Evolutionary conservation across 192 early-diverging fungal genomes (phyloP).

Genomic region (Gaertneriomyces semiglobifer): DNA sequence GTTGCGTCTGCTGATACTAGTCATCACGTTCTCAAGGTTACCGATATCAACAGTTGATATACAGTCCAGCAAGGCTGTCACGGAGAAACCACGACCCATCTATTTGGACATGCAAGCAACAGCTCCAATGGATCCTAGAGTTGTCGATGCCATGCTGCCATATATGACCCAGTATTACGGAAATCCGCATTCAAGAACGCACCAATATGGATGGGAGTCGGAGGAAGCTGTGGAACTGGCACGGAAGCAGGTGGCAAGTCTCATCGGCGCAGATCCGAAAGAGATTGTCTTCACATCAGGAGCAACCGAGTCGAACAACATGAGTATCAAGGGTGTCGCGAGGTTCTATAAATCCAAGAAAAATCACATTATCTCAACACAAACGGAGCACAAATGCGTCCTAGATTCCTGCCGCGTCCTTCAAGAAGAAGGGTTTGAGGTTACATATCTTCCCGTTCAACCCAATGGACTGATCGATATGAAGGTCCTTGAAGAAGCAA

Average conservation of each 20-base stretch:
- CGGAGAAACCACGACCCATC: conserved; percentile 60
- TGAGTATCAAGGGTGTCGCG: conserved; percentile 90
- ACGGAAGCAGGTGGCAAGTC: conserved; percentile 77
- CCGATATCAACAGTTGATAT: no score
- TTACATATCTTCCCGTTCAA: conserved; percentile 89
- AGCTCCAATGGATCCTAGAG: conserved; percentile 86
- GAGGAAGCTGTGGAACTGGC: conserved; percentile 86
- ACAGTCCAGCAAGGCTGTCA: background rate
- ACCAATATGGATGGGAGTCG: conserved; percentile 95
- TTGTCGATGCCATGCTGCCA: conserved; percentile 91
- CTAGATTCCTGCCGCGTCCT: conserved; percentile 94
- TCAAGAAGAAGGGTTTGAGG: conserved; percentile 91
- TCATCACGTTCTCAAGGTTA: no score
- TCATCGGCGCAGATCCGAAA: conserved; percentile 92
- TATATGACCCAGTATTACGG: conserved; percentile 88
- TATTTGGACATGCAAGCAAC: conserved; percentile 92
- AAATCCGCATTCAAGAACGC: conserved; percentile 96
- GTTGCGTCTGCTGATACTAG: no score
- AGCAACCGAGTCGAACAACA: conserved; percentile 96
- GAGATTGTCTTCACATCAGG: conserved; percentile 96
- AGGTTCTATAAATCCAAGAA: conserved; percentile 91
- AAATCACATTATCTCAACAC: conserved; percentile 94
- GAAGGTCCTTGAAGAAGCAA: conserved; percentile 70
- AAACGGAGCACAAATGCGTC: conserved; percentile 98
- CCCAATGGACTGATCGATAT: conserved; percentile 81